These are phyloP conservation scores for Colletotrichum sp. DNA, from an alignment of 2,329 filamentous ascomycete genomes.

Conservation along the genomic window DNA sequence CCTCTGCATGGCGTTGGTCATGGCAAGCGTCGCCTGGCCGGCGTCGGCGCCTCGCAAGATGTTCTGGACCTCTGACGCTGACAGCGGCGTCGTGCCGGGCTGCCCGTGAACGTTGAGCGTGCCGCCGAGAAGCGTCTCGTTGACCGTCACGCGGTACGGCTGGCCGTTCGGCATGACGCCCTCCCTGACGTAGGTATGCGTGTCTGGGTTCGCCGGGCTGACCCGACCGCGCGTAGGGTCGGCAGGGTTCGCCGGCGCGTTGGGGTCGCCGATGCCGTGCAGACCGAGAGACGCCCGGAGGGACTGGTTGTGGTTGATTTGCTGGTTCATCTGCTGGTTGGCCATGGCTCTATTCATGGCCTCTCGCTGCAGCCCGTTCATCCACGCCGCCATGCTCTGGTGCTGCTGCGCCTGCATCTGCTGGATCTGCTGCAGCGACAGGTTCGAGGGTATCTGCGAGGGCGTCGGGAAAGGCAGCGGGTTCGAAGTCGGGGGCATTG, in stretches of 20 bases:
- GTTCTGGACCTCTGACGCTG: constrained; percentile 49
- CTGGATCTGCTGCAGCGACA: constrained; percentile 21
- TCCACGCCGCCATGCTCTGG: constrained; percentile 48
- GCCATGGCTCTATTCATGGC: constrained; percentile 45
- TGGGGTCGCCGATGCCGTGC: constrained; percentile 43
- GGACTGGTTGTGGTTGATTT: constrained; percentile 49
- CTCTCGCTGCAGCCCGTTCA: constrained; percentile 53
- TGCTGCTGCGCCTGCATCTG: constrained; percentile 36
- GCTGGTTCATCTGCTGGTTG: constrained; percentile 49
- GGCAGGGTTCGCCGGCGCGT: constrained; percentile 23
- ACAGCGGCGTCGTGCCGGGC: constrained; percentile 28
- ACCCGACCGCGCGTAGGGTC: constrained; percentile 29
- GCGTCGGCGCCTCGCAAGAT: constrained; percentile 52
- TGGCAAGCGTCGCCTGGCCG: constrained; percentile 44
- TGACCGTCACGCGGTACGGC: constrained; percentile 23
- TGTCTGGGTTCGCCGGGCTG: constrained; percentile 29
- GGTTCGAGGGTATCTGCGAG: constrained; percentile 25
- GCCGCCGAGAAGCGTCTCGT: constrained; percentile 18
- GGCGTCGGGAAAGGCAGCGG: constrained; percentile 36
- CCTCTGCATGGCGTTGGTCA: constrained; percentile 56
- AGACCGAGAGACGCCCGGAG: constrained; percentile 43
- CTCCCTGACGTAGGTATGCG: constrained; percentile 19
- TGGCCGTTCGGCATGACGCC: constrained; percentile 20
- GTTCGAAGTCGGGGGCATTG: constrained; percentile 29
- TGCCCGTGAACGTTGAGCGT: constrained; percentile 1